Base-by-base conservation (phyloP, 768 basidiomycete genomes). In the Xerocomus spinulosus region DNA sequence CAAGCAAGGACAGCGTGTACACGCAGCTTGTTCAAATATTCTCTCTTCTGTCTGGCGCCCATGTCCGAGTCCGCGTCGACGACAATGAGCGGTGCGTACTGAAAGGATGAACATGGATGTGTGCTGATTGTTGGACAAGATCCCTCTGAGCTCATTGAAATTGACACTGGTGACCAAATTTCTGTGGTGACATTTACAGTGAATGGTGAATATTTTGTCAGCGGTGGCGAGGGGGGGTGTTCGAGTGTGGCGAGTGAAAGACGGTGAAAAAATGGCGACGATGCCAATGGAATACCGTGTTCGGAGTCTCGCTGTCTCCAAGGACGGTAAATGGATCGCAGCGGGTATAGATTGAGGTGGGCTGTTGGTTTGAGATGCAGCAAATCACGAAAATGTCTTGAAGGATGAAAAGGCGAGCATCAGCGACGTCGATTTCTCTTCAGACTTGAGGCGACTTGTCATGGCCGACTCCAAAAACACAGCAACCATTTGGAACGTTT, bases 381-480 rank as follows among this genome's bases (percentile, higher is more conserved):
- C 30, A 2, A 42, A 26, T 5, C 21, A 20, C 35, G 4, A 43
- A 21, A 14, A 24, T 5, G 41, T 23, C 15, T 15, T 20, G 3
- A 1, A 6, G 20, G 14, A 15, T 25, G n/a, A n/a, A n/a, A 33
- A n/a, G 17, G 13, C 2, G n/a, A 4, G 43, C 36, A 9, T 10
- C 5, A n/a, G n/a, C n/a, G 44, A 15, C 2, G 44, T 53, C 20
- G 49, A 53, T 17, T 46, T 51, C 33, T 53, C 52, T 2, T 44
- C 35, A 2, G 44, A 50, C 29, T 39, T 29, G 21, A 32, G 33
- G 20, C 35, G 23, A 4, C 25, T 53, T 32, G 25, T 53, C 40
- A 1, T 4, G 0, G 44, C 21, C n/a, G n/a, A 0, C 38, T 17
- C 3, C n/a, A n/a, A n/a, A 3, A 4, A 0, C 18, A 18, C 2